Conservation (phyloP, 2,329 filamentous ascomycete species). For the Coniella vitis region DNA sequence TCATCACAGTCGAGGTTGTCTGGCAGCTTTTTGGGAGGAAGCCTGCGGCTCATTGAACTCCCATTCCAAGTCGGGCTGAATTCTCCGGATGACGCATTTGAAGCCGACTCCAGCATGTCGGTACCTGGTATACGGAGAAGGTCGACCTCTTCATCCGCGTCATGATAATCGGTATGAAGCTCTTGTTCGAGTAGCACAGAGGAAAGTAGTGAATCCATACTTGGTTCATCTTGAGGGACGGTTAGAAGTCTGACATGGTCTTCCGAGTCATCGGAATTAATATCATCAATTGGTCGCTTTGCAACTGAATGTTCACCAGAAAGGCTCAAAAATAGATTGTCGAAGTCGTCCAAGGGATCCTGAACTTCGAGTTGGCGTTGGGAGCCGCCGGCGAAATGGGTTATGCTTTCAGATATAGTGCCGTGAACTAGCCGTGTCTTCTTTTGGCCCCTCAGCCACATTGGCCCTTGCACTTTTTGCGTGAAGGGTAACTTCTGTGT, state of each 20-base stretch:
- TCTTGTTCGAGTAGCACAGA: not conserved
- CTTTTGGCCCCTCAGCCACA: slow-evolving; percentile 2
- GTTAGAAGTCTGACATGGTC: not conserved
- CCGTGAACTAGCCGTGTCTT: slow-evolving; percentile 2
- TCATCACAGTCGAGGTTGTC: not conserved
- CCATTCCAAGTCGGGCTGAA: not conserved
- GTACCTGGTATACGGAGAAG: slow-evolving; percentile 2
- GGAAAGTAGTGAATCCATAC: not conserved
- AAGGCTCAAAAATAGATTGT: not conserved
- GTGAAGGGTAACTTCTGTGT: slow-evolving; percentile 14
- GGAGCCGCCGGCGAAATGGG: slow-evolving; percentile 4
- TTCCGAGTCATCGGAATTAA: not conserved
- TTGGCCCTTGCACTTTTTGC: slow-evolving; percentile 5
- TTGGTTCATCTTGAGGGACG: not conserved
- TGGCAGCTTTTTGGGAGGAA: slow-evolving; percentile 5
- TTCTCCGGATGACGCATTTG: not conserved
- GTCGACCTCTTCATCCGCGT: not conserved
- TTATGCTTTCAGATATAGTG: not conserved
- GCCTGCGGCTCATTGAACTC: not conserved
- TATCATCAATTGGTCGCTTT: not conserved
- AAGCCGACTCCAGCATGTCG: not conserved
- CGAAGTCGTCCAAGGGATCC: not conserved
- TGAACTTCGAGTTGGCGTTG: slow-evolving; percentile 1
- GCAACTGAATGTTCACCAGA: not conserved
- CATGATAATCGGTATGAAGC: not conserved